Base-by-base conservation (phyloP, 1,284 basidiomycete species). In the Fistulina hepatica region DNA sequence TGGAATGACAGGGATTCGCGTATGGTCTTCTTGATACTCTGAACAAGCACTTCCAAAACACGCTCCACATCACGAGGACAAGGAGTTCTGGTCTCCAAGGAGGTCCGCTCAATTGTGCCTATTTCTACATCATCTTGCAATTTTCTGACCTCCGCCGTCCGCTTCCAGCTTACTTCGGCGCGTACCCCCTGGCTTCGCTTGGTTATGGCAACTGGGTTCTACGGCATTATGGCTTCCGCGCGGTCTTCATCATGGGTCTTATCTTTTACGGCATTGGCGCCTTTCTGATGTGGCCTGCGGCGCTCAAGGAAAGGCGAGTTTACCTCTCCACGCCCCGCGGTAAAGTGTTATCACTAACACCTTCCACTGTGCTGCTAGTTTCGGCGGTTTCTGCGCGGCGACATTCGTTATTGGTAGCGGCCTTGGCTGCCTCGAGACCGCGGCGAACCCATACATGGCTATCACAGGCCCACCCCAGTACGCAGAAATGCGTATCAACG, bases 31-130 rank as follows among this genome's bases (percentile, higher is more conserved):
- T 91, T 46, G 88, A 91, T 57, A 85, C 89, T 22, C 67, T 90
- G 40, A 86, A 86, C 60, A 74, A 81, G 38, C 81, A 86, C 53
- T 86, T 88, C 58, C 84, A 84, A 60, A 56, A 52, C 9, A 72
- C 83, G 7, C 80, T 86, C 47, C 64, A 65, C 2, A 81, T 86
- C 54, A 69, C 71, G 31, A 83, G 81, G 50, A 70, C 82, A 13
- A 75, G 89, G 55, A 88, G 82, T 32, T 88, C 89, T 2, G 72
- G 86, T 43, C 69, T 93, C 21, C 89, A 93, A 53, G 71, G 86
- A 6, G 28, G 28, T 31, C 15, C 28, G 28, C 19, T 11, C 4
- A n/a, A n/a, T n/a, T n/a, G n/a, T n/a, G n/a, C n/a, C n/a, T n/a
- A n/a, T n/a, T n/a, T n/a, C n/a, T n/a, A n/a, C n/a, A n/a, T n/a